Base-by-base conservation (phyloP, 2,329 filamentous ascomycete genomes). In the Davidsoniella virescens region DNA sequence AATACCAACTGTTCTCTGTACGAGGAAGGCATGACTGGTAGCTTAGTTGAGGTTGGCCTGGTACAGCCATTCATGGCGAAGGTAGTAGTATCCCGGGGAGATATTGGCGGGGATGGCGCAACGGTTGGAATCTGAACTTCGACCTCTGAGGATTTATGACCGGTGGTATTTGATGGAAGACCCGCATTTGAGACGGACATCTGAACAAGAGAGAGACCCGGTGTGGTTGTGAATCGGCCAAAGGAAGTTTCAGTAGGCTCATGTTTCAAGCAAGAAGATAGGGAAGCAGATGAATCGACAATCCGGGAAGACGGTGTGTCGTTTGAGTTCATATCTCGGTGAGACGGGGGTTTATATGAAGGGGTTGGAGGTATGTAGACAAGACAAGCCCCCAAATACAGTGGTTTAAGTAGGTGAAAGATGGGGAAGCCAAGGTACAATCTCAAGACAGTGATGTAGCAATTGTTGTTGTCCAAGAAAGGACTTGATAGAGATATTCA, bases 1-100 rank as follows among this genome's bases (percentile, higher is more conserved):
- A 84, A 77, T 18, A 81, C 78, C 38, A 80, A 63, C 57, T 77
- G 72, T 1, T 67, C 70, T 0, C 71, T 67, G 0, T 69, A 71
- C 45, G 71, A 66, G 49, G 62, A 62, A 0, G 71, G 70, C 62
- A 75, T 71, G 44, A 16, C 12, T 12, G 17, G 18, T 17, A 16
- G 18, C n/a, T 10, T 9, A 1, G 36, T 39, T 17, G 10, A 23
- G 17, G 12, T 10, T 47, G 5, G 44, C 44, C 4, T 5, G 5
- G 65, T 52, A 10, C 68, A 54, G 16, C 60, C 61, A 5, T 46
- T 51, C 23, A 51, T 10, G 9, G 26, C 17, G 25, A 47, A 47
- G 14, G 44, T 38, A 16, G 44, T 38, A 23, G 44, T 16, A 39
- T 39, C 17, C 3, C 44, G 18, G 20, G 8, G 44, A 8, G 36